A percentile compares a stretch with the other conserved stretches of the same genome.
These are phyloP conservation scores for Naegleria lovaniensis DNA, from an alignment of 208 protist genomes.

Conservation along the genomic window DNA sequence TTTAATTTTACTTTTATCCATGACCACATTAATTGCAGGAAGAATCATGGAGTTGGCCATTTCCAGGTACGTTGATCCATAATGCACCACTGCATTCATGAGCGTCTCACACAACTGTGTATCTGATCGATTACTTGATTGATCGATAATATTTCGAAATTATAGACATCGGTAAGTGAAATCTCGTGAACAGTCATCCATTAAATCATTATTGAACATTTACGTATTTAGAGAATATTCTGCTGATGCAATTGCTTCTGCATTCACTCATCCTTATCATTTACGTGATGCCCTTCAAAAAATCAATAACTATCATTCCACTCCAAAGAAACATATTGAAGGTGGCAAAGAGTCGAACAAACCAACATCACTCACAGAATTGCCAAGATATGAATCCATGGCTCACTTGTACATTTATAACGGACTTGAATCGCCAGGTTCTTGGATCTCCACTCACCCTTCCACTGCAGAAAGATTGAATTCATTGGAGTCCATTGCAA, in stretches of 20 bases:
- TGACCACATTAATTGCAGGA: too few species aligned
- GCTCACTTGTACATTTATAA: neutral
- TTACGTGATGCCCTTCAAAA: neutral
- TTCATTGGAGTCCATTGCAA: neutral
- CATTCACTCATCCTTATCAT: neutral
- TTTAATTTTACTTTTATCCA: too few species aligned
- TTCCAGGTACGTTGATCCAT: too few species aligned
- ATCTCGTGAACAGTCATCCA: too few species aligned
- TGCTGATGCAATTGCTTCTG: neutral
- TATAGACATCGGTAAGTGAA: too few species aligned
- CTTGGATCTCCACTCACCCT: neutral
- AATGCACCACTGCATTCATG: too few species aligned
- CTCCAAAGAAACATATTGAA: neutral
- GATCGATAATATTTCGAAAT: too few species aligned
- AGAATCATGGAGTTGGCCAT: too few species aligned
- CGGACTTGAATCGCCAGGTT: neutral
- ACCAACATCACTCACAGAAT: neutral
- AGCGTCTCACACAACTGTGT: too few species aligned
- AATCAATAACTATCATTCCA: neutral
- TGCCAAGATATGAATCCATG: neutral
- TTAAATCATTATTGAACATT: too few species aligned
- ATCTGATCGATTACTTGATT: too few species aligned
- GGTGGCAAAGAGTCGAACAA: too few species aligned
- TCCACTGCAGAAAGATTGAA: neutral
- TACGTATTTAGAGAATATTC: neutral